Evolutionary conservation across 2,329 filamentous ascomycete genomes (phyloP), one percentile per base, ranked within the genome.

Genomic region (Orbilia brochopaga): DNA sequence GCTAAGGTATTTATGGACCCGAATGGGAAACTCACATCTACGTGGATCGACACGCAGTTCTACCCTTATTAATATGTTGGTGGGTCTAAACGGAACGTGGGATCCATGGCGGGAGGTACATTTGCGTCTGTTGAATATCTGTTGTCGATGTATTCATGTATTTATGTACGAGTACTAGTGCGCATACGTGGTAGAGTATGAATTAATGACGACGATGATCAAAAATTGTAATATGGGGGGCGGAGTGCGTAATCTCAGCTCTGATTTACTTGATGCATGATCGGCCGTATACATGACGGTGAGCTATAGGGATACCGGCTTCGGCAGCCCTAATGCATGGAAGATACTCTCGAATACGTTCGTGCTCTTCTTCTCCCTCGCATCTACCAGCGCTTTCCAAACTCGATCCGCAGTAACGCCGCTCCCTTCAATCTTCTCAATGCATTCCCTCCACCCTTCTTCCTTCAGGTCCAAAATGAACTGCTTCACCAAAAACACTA

Each of bases 1-100:
- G 76, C 75, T 23, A 80, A 81, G 74, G 82, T 84, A n/a, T 84
- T 84, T 74, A 79, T 81, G 76, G 78, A 77, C 54, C 80, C 80
- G n/a, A 79, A 81, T 35, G 82, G 81, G 0, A 76, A 76, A 57
- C 79, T 80, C 75, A 82, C 81, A 1, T 82, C 85, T 75, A 78
- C 66, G 10, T 85, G 83, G 83, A 83, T 85, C 76, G 83, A 85
- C 76, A 5, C 30, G 13, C 66, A 73, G 32, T 72, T 74, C 37
- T 73, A 66, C 15, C 24, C 48, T 57, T 53, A 46, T 37, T 70
- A 55, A 42, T 46, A 23, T 15, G 4, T 42, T 42, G 37, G 15
- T 13, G 5, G 11, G 13, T 15, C 32, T 6, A 37, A 7, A 7
- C 13, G 32, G 32, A 6, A 6, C 7, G 32, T 37, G 32, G 32